These are phyloP conservation scores for Heliosperma pusillum DNA, from an alignment of 148 eudicot genomes.

Conservation along the genomic window DNA sequence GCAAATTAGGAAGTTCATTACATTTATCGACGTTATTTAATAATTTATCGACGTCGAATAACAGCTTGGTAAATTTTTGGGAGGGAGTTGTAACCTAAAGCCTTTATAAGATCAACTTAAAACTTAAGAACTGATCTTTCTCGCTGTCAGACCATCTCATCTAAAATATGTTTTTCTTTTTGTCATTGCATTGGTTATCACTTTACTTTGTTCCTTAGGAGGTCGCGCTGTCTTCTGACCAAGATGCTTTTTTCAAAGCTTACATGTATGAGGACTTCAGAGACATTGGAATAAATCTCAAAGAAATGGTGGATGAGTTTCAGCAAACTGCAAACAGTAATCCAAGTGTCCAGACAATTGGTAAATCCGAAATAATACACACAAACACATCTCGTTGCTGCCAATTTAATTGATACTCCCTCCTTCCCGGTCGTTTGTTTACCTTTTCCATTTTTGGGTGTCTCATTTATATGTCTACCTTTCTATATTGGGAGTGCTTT, in stretches of 20 bases:
- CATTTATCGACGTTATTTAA: too few species aligned
- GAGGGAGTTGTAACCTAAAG: neutral
- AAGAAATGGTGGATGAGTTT: conserved; percentile 92
- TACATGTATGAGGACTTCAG: conserved; percentile 97
- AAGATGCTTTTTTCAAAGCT: conserved; percentile 86
- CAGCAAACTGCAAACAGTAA: conserved; percentile 94
- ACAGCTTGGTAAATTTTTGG: conserved; percentile 46
- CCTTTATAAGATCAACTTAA: neutral
- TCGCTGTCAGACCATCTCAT: conserved; percentile 1
- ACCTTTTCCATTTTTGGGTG: too few species aligned
- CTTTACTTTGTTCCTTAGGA: conserved; percentile 43
- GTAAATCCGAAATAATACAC: conserved; percentile 37
- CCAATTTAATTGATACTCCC: neutral
- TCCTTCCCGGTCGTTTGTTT: too few species aligned
- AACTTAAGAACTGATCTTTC: neutral
- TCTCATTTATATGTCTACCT: too few species aligned
- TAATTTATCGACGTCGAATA: too few species aligned
- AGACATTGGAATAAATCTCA: conserved; percentile 94
- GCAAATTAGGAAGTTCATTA: too few species aligned
- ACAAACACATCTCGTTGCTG: neutral
- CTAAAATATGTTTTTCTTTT: neutral
- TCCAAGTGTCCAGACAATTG: conserved; percentile 90
- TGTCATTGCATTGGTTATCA: neutral
- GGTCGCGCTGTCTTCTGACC: conserved; percentile 90
- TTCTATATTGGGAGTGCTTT: too few species aligned